Percentiles rank a stretch among this genome's conserved stretches.
Conservation (phyloP, 495 filamentous ascomycete species). For the Oidiodendron maius region DNA sequence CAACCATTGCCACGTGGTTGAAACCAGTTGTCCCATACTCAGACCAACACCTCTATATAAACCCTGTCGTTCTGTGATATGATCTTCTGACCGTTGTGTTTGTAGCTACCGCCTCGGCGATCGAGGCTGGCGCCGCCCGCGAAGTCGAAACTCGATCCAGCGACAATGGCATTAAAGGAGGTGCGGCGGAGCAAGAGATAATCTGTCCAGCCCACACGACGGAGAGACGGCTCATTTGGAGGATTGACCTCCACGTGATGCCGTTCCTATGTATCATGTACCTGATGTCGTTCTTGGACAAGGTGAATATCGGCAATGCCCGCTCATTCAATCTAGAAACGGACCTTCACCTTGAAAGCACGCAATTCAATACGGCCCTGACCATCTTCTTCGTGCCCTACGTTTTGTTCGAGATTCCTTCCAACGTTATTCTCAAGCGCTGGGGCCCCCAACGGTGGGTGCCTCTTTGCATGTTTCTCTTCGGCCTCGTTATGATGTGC, state of each 20-base stretch:
- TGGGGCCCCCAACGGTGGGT: slow-evolving; percentile 80
- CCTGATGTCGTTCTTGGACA: slow-evolving; percentile 80
- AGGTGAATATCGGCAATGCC: slow-evolving; percentile 53
- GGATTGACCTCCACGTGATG: slow-evolving; percentile 75
- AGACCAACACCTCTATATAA: too few species aligned
- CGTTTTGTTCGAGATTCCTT: slow-evolving; percentile 80
- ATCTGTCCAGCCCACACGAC: slow-evolving; percentile 57
- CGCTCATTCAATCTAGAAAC: slow-evolving; percentile 40
- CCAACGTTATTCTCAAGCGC: slow-evolving; percentile 79
- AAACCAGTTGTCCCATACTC: too few species aligned
- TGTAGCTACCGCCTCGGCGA: too few species aligned
- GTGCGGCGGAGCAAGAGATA: too few species aligned
- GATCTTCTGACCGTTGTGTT: too few species aligned
- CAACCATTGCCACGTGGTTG: too few species aligned
- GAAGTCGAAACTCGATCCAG: too few species aligned
- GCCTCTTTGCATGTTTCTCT: slow-evolving; percentile 73
- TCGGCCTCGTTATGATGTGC: slow-evolving; percentile 71
- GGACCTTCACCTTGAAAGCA: slow-evolving; percentile 20
- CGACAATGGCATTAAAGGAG: too few species aligned
- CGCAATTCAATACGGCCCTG: slow-evolving; percentile 24
- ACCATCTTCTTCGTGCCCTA: slow-evolving; percentile 84
- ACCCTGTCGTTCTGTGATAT: too few species aligned
- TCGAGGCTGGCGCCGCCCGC: too few species aligned
- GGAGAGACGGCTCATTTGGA: slow-evolving; percentile 64
- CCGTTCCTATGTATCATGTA: slow-evolving; percentile 81